These are phyloP conservation scores for Filosporella fistucella DNA, from an alignment of 495 filamentous ascomycete genomes.

Conservation along the genomic window DNA sequence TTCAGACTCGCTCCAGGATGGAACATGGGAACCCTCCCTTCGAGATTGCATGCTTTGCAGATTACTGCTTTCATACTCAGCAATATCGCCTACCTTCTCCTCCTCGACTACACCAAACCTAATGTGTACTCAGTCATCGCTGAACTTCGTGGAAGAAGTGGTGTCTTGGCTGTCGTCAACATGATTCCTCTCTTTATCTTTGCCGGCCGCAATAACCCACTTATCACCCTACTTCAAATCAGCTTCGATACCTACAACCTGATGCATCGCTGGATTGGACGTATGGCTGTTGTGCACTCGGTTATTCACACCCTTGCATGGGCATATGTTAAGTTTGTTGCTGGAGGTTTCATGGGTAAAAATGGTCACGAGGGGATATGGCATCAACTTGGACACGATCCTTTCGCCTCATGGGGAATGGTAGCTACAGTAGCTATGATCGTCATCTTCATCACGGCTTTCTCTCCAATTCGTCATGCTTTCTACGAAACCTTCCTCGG, in stretches of 20 bases:
- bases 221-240: constrained; percentile 77
- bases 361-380: constrained; percentile 35
- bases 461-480: constrained; percentile 53
- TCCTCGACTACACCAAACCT: constrained; percentile 49
- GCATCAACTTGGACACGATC: constrained; percentile 34
- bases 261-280: constrained; percentile 91
- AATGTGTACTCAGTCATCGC: constrained; percentile 49
- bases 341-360: constrained; percentile 58
- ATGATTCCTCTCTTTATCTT: constrained; percentile 82
- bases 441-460: constrained; percentile 56
- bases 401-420: constrained; percentile 51
- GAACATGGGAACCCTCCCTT: constrained; percentile 83
- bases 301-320: constrained; percentile 73
- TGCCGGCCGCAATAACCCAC: constrained; percentile 86
- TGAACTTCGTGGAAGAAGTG: constrained; percentile 69
- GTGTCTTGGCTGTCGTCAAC: constrained; percentile 71
- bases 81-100: constrained; percentile 61
- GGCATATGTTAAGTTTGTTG: constrained; percentile 63
- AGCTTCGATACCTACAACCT: constrained; percentile 98
- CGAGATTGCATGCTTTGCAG: constrained; percentile 73
- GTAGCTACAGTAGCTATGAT: constrained; percentile 51
- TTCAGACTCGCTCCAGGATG: constrained; percentile 71
- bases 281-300: constrained; percentile 74
- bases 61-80: constrained; percentile 59
- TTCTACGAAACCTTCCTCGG: constrained; percentile 52